Evolutionary conservation across 176 grass and related monocot species (phyloP).

Genomic region (Ananas comosus): DNA sequence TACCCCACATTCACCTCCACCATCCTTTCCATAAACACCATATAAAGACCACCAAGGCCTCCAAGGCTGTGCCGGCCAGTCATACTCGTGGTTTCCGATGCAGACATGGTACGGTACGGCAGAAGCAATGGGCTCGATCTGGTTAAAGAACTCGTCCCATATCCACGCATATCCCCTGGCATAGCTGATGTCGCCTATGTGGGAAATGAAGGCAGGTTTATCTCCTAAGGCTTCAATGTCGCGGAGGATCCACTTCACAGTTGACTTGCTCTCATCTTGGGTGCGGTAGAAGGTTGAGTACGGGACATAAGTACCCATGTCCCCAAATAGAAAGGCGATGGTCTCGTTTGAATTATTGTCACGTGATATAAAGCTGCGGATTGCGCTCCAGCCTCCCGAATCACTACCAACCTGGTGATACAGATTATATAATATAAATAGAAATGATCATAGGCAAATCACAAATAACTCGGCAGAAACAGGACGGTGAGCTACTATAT

Average conservation of each 20-base stretch:
- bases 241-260: slow-evolving; percentile 76
- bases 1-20: slow-evolving; percentile 91
- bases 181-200: slow-evolving; percentile 95
- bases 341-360: slow-evolving; percentile 71
- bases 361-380: slow-evolving; percentile 72
- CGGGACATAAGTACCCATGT: slow-evolving; percentile 86
- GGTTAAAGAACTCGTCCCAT: slow-evolving; percentile 94
- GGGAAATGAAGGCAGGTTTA: slow-evolving; percentile 74
- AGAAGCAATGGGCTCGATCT: slow-evolving; percentile 78
- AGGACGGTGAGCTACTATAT: neutral
- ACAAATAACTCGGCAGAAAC: neutral
- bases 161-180: slow-evolving; percentile 83
- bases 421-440: slow-evolving; percentile 8
- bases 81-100: slow-evolving; percentile 97
- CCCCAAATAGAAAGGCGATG: slow-evolving; percentile 72
- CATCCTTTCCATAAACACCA: slow-evolving; percentile 56
- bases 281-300: slow-evolving; percentile 70
- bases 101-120: slow-evolving; percentile 86
- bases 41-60: slow-evolving; percentile 50
- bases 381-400: slow-evolving; percentile 61
- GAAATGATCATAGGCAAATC: neutral
- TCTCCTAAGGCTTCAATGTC: slow-evolving; percentile 79
- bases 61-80: slow-evolving; percentile 93
- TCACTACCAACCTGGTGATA: slow-evolving; percentile 75
- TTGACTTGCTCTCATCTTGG: slow-evolving; percentile 71